These are phyloP conservation scores for Balamuthia mandrillaris DNA, from an alignment of 208 protist species.

Conservation along the genomic window DNA sequence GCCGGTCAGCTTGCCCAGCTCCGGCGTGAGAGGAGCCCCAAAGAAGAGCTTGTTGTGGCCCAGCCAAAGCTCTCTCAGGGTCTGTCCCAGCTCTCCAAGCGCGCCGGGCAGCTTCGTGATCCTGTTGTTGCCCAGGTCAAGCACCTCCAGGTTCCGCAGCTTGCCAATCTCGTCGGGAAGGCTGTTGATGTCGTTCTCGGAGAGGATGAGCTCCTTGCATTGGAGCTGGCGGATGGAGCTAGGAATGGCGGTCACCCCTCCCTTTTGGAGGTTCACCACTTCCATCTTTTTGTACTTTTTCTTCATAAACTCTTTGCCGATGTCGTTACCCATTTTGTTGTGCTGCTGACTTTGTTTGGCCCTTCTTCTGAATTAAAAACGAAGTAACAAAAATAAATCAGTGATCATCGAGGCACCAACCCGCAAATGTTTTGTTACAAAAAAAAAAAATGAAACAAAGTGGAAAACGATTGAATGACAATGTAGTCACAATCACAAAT, in stretches of 20 bases:
- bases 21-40: conserved; percentile 49
- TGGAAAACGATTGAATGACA: no score
- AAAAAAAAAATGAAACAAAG: no score
- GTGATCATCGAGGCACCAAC: no score
- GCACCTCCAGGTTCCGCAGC: conserved; percentile 45
- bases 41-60: conserved; percentile 66
- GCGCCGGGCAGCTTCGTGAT: conserved; percentile 54
- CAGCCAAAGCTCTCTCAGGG: conserved; percentile 49
- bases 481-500: no score
- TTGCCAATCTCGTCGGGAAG: conserved; percentile 63
- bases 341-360: no score
- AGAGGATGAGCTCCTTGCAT: conserved; percentile 57
- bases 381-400: no score
- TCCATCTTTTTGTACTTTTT: conserved; percentile 60
- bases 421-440: no score
- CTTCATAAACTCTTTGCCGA: conserved; percentile 39
- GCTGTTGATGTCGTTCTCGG: conserved; percentile 57
- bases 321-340: conserved; percentile 33
- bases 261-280: conserved; percentile 56
- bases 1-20: conserved; percentile 41
- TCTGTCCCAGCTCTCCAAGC: conserved; percentile 37
- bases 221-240: conserved; percentile 47
- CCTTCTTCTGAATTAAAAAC: no score
- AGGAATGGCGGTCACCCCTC: conserved; percentile 52
- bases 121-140: conserved; percentile 58